Conservation (phyloP, 1,139 yeast genomes). For the Yamadazyma sp. region DNA sequence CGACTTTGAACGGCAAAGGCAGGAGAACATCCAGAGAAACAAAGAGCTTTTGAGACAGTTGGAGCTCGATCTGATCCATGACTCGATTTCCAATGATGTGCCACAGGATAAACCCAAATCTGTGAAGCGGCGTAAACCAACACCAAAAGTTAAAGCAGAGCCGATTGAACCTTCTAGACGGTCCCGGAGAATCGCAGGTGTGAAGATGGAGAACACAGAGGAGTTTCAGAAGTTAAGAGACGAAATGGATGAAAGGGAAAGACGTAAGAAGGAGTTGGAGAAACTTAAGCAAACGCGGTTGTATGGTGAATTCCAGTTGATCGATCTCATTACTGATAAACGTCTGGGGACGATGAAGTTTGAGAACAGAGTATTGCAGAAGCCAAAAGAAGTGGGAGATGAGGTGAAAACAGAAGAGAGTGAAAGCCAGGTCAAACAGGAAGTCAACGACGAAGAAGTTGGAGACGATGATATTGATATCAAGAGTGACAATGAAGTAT, state of each 20-base stretch:
- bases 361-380: conserved; percentile 27
- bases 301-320: conserved; percentile 60
- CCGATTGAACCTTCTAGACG: conserved; percentile 54
- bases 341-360: conserved; percentile 36
- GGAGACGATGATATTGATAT: conserved; percentile 23
- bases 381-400: conserved; percentile 19
- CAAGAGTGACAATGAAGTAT: conserved; percentile 33
- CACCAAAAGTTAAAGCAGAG: conserved; percentile 24
- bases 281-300: conserved; percentile 54
- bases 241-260: conserved; percentile 36
- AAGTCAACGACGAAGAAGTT: conserved; percentile 11
- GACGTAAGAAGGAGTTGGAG: conserved; percentile 47
- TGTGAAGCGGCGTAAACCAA: conserved; percentile 23
- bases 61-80: conserved; percentile 35
- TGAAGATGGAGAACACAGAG: conserved; percentile 42
- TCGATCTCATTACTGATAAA: conserved; percentile 51
- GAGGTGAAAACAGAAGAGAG: too few species aligned
- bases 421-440: conserved; percentile 14
- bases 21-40: conserved; percentile 49
- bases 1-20: conserved; percentile 70
- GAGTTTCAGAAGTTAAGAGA: conserved; percentile 33
- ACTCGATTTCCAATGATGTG: conserved; percentile 30
- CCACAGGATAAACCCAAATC: conserved; percentile 16
- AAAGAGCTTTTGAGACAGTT: conserved; percentile 38
- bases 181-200: conserved; percentile 68